A percentile compares a stretch with the other conserved stretches of the same genome.
These are phyloP conservation scores for Candida patagonica DNA, from an alignment of 805 yeast species.

Conservation along the genomic window DNA sequence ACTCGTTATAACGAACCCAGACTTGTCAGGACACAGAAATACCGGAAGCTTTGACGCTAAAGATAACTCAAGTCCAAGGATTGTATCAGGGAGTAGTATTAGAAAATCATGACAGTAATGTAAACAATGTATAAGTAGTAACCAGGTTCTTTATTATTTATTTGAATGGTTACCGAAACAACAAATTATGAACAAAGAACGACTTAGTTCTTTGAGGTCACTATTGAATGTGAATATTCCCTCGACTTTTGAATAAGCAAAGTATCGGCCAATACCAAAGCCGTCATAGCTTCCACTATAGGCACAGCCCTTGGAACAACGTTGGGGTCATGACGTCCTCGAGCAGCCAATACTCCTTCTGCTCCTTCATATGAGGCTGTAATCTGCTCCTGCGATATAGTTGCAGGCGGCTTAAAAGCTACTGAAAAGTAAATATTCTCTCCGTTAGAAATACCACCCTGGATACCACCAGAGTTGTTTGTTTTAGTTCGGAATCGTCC, in stretches of 20 bases:
- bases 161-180: no score
- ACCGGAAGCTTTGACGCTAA: no score
- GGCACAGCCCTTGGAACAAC: conserved; percentile 99
- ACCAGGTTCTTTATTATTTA: conserved; percentile 1
- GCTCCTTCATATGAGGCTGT: conserved; percentile 86
- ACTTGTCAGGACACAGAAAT: no score
- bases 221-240: conserved; percentile 28
- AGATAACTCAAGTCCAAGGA: no score
- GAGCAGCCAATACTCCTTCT: conserved; percentile 81
- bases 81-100: no score
- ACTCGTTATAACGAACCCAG: conserved; percentile 57
- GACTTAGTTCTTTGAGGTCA: not conserved
- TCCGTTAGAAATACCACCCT: conserved; percentile 97
- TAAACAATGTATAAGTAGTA: no score
- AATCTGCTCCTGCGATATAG: conserved; percentile 85
- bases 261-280: conserved; percentile 85
- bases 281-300: conserved; percentile 96
- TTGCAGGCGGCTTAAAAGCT: conserved; percentile 97
- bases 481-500: conserved; percentile 75
- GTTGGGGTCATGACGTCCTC: conserved; percentile 98
- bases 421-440: conserved; percentile 90
- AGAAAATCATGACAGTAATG: no score
- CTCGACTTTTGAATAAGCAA: conserved; percentile 79
- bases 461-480: conserved; percentile 93
- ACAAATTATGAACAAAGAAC: not conserved